These are phyloP conservation scores for Mortierella hygrophila DNA, from an alignment of 192 early-diverging fungal genomes.

Conservation along the genomic window DNA sequence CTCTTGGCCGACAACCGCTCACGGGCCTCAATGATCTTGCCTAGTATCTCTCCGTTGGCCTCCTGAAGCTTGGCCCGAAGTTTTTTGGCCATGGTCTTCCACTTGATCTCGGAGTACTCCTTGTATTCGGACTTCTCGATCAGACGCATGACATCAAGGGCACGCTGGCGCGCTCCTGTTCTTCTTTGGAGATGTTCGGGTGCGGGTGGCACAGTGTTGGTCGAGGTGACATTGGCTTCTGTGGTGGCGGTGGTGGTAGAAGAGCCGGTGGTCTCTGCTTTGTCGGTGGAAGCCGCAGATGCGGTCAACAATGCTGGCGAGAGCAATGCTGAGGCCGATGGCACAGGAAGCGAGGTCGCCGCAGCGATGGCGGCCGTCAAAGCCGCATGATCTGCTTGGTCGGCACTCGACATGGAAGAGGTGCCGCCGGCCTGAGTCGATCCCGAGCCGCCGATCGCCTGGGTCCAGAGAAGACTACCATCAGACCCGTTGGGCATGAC, in stretches of 20 bases:
- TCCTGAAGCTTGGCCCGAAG: slow-evolving; percentile 11
- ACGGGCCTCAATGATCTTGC: slow-evolving; percentile 12
- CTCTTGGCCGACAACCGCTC: neutral
- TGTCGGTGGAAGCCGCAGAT: neutral
- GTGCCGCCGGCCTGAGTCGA: neutral
- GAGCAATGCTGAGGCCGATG: neutral
- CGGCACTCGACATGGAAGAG: neutral
- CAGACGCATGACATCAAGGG: neutral
- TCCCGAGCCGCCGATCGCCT: slow-evolving; percentile 9
- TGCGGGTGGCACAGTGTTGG: neutral
- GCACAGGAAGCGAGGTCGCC: neutral
- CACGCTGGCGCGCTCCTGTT: slow-evolving; percentile 3
- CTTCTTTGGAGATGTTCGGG: slow-evolving; percentile 2
- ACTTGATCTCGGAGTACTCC: slow-evolving; percentile 20
- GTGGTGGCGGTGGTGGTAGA: neutral
- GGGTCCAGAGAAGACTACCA: slow-evolving; percentile 19
- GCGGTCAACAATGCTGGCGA: neutral
- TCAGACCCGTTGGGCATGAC: slow-evolving; percentile 2
- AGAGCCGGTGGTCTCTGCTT: neutral
- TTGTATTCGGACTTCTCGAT: slow-evolving; percentile 6
- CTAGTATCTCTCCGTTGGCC: neutral
- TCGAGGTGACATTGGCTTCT: neutral
- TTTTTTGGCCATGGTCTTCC: slow-evolving; percentile 11
- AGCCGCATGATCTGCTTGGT: slow-evolving; percentile 4
- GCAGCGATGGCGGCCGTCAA: slow-evolving; percentile 17